phyloP scores from a whole-genome alignment of 108 stramenopile genomes.

The Nitzschia sp. region DNA sequence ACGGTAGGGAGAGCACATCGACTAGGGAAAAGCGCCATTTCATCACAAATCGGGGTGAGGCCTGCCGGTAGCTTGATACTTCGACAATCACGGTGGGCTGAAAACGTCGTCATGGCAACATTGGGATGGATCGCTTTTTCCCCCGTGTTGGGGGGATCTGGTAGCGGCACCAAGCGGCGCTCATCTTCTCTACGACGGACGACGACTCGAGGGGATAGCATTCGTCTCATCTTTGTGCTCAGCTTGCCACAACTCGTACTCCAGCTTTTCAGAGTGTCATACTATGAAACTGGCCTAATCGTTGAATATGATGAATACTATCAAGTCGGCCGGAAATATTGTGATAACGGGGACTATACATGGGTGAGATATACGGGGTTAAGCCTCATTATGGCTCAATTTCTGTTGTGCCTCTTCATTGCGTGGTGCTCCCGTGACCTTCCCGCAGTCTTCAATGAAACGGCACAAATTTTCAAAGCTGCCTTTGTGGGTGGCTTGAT shows the following conservation, averaged over 20 bases:
- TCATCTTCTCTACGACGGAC: constrained; percentile 14
- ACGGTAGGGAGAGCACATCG: constrained; percentile 16
- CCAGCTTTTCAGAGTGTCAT: constrained; percentile 1
- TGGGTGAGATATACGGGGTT: background rate
- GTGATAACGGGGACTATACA: background rate
- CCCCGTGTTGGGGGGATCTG: background rate
- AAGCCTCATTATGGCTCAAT: background rate
- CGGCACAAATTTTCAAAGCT: constrained; percentile 22
- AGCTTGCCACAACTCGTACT: constrained; percentile 20
- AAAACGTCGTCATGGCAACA: background rate
- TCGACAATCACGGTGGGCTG: background rate
- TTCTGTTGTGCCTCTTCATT: constrained; percentile 15
- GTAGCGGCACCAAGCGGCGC: background rate
- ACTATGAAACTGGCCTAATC: background rate
- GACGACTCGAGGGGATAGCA: constrained; percentile 7
- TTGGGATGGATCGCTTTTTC: background rate
- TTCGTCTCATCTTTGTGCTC: constrained; percentile 22
- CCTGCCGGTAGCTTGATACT: background rate
- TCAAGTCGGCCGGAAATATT: background rate
- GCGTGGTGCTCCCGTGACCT: constrained; percentile 31
- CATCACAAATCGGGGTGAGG: background rate
- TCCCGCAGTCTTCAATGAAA: constrained; percentile 40
- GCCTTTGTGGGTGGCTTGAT: background rate
- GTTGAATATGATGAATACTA: background rate
- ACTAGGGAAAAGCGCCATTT: constrained; percentile 4